These are phyloP conservation scores for Metschnikowia kunwiensis DNA, from an alignment of 805 yeast genomes.

Conservation along the genomic window DNA sequence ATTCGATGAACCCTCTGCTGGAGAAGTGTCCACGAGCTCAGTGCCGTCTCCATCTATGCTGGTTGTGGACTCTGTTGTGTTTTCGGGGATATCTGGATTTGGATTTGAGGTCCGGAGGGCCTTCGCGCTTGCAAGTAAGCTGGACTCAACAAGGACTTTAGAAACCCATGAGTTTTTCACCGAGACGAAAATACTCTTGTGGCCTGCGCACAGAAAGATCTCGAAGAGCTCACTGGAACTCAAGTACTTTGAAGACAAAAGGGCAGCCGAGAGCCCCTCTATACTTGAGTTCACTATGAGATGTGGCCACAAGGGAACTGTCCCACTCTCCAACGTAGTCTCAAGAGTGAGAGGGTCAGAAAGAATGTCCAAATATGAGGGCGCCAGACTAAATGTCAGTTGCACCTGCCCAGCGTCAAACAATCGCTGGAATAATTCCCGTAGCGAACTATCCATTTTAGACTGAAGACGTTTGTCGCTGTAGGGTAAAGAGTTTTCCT, in stretches of 20 bases:
- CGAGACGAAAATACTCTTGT: slow-evolving; percentile 19
- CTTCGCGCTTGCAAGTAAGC: not conserved
- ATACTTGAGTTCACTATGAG: slow-evolving; percentile 12
- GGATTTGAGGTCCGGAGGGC: no score
- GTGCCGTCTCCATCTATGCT: no score
- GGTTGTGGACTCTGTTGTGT: no score
- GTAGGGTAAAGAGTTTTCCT: not conserved
- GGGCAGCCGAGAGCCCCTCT: slow-evolving; percentile 7
- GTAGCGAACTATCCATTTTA: not conserved
- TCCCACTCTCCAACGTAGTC: slow-evolving; percentile 7
- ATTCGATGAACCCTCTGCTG: no score
- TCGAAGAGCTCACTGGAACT: slow-evolving; percentile 15
- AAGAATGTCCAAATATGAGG: not conserved
- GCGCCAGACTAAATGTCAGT: no score
- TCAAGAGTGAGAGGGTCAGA: not conserved
- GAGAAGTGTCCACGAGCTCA: no score
- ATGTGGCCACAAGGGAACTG: slow-evolving; percentile 16
- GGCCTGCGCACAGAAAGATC: slow-evolving; percentile 22
- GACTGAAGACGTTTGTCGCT: not conserved
- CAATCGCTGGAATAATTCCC: not conserved
- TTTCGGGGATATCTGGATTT: no score
- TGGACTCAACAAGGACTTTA: not conserved
- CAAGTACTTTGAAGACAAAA: slow-evolving; percentile 10
- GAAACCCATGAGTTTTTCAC: slow-evolving; percentile 34
- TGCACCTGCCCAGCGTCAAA: not conserved